These are phyloP conservation scores for Helminthosporium solani DNA, from an alignment of 2,329 filamentous ascomycete genomes.

Conservation along the genomic window DNA sequence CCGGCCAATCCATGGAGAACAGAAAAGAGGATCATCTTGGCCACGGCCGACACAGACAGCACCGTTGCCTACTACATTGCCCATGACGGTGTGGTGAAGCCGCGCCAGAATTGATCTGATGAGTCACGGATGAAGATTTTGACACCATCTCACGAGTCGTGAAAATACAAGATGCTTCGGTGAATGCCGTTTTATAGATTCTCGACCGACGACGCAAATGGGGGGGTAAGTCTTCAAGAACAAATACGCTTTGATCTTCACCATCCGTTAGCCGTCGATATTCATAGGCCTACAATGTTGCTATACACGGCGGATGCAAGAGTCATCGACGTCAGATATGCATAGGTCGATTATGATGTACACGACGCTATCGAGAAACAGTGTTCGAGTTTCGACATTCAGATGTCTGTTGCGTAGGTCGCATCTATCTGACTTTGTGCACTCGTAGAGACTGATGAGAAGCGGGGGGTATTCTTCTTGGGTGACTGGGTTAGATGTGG, in stretches of 20 bases:
- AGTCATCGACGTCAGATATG: conserved; percentile 22
- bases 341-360: conserved; percentile 17
- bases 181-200: conserved; percentile 21
- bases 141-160: too few species aligned
- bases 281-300: conserved; percentile 26
- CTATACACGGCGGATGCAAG: conserved; percentile 31
- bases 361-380: conserved; percentile 19
- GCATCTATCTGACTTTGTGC: background rate
- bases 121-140: background rate
- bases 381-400: conserved; percentile 12
- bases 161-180: too few species aligned
- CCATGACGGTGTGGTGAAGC: conserved; percentile 85
- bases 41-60: conserved; percentile 75
- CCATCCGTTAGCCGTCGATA: conserved; percentile 7
- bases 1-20: conserved; percentile 45
- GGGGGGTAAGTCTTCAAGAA: conserved; percentile 39
- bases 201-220: conserved; percentile 27
- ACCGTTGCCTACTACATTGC: conserved; percentile 83
- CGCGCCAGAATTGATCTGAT: conserved; percentile 67
- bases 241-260: conserved; percentile 46
- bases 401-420: conserved; percentile 1
- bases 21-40: conserved; percentile 70
- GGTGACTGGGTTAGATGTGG: too few species aligned
- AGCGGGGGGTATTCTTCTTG: too few species aligned
- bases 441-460: background rate